Evolutionary conservation across 148 eudicot genomes (phyloP), one percentile per base, ranked within the genome.

Genomic region (Chenopodium formosanum): DNA sequence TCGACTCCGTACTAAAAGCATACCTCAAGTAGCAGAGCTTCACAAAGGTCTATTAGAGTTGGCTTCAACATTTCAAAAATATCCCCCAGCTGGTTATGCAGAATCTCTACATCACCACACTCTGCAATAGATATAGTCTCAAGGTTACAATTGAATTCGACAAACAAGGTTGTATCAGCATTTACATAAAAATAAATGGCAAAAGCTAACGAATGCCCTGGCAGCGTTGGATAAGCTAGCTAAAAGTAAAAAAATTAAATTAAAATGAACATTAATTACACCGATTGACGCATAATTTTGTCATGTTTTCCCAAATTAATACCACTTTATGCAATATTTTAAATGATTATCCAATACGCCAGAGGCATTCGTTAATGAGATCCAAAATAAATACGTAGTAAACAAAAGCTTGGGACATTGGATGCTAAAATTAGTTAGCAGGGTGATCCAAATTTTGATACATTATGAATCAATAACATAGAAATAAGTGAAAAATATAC

Each of bases 21-120:
- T 89, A 94, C 95, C 82, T 90, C 73, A 75, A 92, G 85, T 73
- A 84, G 79, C 73, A 93, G 85, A 82, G 81, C 52, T 85, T 90
- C 86, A 81, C 90, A 89, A 44, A 93, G 89, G 75, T 81, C 58
- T 22, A 70, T 69, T 52, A 89, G 83, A 67, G 82, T 66, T 23
- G 86, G 89, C 71, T 83, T 88, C 87, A 93, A 79, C 78, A 77
- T 66, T 67, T 74, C 84, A 80, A 83, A 83, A 84, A 89, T 86
- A 75, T 70, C 78, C 77, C 85, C 86, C 65, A 86, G 94, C 66
- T 66, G 89, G 70, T 89, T 80, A 58, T 47, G 79, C 74, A 80
- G 60, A 69, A 63, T 47, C 44, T 14, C 83, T 79, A 83, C 66
- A 50, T 87, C 82, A 79, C 65, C 83, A 48, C 81, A 66, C 37